phyloP scores from a whole-genome alignment of 1,284 basidiomycete species.

The Coniferiporia sulphurascens region DNA sequence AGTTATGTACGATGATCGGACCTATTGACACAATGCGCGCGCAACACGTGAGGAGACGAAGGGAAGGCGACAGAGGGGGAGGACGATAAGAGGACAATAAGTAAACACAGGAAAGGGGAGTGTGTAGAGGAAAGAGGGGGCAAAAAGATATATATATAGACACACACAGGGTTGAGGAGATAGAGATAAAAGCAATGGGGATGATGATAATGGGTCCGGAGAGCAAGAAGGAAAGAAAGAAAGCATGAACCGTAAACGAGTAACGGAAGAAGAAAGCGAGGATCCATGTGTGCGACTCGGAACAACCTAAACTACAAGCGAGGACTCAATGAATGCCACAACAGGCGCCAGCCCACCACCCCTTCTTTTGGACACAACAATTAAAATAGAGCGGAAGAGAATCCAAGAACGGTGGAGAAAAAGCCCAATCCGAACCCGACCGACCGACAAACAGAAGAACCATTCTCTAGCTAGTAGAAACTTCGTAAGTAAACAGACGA shows the following conservation, averaged over 20 bases:
- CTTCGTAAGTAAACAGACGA: neutral
- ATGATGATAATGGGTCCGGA: no score
- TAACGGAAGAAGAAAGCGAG: neutral
- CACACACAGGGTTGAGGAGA: no score
- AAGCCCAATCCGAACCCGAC: neutral
- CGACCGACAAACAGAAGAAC: neutral
- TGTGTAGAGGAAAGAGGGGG: no score
- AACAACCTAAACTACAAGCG: neutral
- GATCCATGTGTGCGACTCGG: neutral
- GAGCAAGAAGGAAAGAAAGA: no score
- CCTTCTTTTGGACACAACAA: no score
- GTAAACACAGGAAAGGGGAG: neutral
- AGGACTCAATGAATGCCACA: neutral
- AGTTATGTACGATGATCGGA: neutral
- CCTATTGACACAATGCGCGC: neutral
- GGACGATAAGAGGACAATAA: neutral
- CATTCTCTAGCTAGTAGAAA: neutral
- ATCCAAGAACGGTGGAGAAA: neutral
- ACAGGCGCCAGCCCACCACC: no score
- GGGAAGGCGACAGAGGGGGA: neutral
- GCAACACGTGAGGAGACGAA: neutral
- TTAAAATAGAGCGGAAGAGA: neutral
- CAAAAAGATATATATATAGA: no score
- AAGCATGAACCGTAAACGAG: neutral
- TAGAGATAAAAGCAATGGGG: no score